Base-by-base conservation (phyloP, 345 rosid species). In the Mercurialis annua region DNA sequence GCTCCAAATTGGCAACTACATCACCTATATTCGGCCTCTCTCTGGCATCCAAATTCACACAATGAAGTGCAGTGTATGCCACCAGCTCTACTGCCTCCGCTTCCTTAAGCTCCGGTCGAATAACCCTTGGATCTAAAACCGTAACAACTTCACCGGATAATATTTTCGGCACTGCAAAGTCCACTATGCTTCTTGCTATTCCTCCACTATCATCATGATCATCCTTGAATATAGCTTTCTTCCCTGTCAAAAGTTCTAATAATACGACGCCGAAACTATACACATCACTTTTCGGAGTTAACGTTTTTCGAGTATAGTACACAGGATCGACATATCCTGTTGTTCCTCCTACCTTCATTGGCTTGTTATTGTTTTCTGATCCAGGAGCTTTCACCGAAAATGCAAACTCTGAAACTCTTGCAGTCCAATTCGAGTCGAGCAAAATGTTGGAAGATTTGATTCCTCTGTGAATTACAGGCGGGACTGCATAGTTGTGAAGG, bases 321-420 rank as follows among this genome's bases (percentile, higher is more conserved):
- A 90, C 95, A 0, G 98, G 98, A 76, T 88, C 98, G 6, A 86
- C 84, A 79, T 88, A 92, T 7, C 96, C 93, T 4, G 86, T 84
- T 1, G 91, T 86, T 40, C 95, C 98, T 1, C 87, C 92, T 1
- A 91, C 97, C 78, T 85, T 87, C 54, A 67, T 70, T 6, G 87
- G 85, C 65, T 70, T 72, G 26, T 70, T 44, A 4, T 84, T 80
- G 0, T 71, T 6, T 14, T 61, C 78, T 4, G 67, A 21, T 31
- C 81, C 92, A 0, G 87, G 84, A 42, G 87, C 86, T n/a, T n/a
- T n/a, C n/a, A n/a, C n/a, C 85, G 72, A 62, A 5, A 90, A 77
- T 47, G 96, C 97, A 27, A 92, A 88, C 81, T 92, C 98, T 5
- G 92, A 86, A 24, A 92, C 90, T 40, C 88, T 76, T 1, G 92